Evolutionary conservation across 805 yeast genomes (phyloP).

Genomic region (Saturnispora mendoncae): DNA sequence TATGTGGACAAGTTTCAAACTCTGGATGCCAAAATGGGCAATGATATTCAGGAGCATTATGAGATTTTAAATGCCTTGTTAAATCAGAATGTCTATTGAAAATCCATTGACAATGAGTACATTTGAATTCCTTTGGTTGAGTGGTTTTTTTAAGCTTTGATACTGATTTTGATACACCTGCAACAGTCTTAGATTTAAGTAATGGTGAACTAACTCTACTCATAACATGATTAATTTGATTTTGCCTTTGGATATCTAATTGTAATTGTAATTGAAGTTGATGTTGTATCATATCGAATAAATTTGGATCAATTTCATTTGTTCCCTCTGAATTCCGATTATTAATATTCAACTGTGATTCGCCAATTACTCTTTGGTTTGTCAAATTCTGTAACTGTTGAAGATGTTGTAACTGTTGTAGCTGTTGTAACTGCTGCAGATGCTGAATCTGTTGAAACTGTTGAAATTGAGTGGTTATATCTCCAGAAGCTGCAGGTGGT

Average conservation of each 20-base stretch:
- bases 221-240: slow-evolving; percentile 4
- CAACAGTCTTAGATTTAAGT: neutral
- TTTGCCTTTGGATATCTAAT: slow-evolving; percentile 9
- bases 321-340: neutral
- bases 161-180: neutral
- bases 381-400: slow-evolving; percentile 10
- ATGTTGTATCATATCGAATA: slow-evolving; percentile 5
- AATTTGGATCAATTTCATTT: neutral
- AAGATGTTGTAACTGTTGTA: slow-evolving; percentile 8
- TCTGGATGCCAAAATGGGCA: slow-evolving; percentile 68
- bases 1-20: slow-evolving; percentile 53
- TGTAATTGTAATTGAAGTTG: slow-evolving; percentile 8
- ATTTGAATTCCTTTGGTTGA: slow-evolving; percentile 22
- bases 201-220: neutral
- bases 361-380: neutral
- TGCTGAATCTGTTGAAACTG: slow-evolving; percentile 10
- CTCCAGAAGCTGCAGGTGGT: no score
- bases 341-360: neutral
- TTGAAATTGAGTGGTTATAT: slow-evolving; percentile 3
- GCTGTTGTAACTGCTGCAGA: slow-evolving; percentile 6
- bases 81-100: slow-evolving; percentile 63
- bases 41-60: slow-evolving; percentile 53
- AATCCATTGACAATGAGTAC: slow-evolving; percentile 54
- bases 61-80: slow-evolving; percentile 59
- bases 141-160: neutral